Evolutionary conservation across 1,139 yeast species (phyloP).

Genomic region (Entelexis paramagnoliae): DNA sequence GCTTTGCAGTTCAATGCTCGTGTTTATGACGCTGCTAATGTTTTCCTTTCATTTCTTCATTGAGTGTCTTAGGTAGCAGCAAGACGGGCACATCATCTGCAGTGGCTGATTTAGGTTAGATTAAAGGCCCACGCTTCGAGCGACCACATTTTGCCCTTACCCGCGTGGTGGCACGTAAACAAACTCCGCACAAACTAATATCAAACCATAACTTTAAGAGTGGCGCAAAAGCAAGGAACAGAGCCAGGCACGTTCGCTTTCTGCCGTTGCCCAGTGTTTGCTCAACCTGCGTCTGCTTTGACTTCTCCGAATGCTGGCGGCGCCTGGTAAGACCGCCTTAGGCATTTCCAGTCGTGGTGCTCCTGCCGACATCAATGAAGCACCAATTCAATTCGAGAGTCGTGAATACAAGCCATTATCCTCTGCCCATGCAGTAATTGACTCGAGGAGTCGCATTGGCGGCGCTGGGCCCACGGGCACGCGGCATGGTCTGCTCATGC

Average conservation of each 20-base stretch:
- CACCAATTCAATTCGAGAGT: neutral
- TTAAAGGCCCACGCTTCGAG: neutral
- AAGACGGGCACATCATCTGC: too few species aligned
- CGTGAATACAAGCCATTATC: neutral
- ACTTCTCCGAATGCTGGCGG: neutral
- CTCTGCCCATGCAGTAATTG: neutral
- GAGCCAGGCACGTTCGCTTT: neutral
- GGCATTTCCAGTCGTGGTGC: neutral
- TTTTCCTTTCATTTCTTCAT: too few species aligned
- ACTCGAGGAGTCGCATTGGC: neutral
- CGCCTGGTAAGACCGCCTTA: neutral
- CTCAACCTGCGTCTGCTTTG: neutral
- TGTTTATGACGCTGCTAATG: too few species aligned
- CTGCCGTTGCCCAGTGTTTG: neutral
- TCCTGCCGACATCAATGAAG: neutral
- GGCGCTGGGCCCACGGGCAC: neutral
- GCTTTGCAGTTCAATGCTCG: too few species aligned
- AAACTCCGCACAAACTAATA: neutral
- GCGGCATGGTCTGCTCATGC: conserved; percentile 1
- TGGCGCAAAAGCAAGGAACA: neutral
- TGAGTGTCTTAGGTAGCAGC: too few species aligned
- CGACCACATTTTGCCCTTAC: neutral
- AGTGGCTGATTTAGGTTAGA: neutral
- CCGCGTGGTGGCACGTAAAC: conserved; percentile 7
- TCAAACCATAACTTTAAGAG: conserved; percentile 1